Base-by-base conservation (phyloP, 176 grass and related monocot genomes). In the Bonia amplexicaulis region DNA sequence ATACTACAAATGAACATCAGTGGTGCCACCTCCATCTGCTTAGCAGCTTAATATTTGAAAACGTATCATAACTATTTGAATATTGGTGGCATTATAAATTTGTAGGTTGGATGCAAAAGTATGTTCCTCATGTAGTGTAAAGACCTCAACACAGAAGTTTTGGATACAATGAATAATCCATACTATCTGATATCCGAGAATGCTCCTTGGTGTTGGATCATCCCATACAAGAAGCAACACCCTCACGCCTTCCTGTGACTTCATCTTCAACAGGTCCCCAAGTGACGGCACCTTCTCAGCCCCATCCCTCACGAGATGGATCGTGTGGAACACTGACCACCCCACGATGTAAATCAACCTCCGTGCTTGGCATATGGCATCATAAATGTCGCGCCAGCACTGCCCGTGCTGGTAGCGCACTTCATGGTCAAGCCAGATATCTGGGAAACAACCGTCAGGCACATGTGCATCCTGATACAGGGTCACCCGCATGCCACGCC, bases 401-500 rank as follows among this genome's bases (percentile, higher is more conserved):
- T 92, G 91, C 17, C 95, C 89, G 2, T 93, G 95, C 40, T 87
- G 82, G 51, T 98, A 98, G 64, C 82, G 52, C 76, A 87, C 6
- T 46, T 89, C 95, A 82, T 95, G 84, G 61, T 77, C 87, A 75
- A 97, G 85, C 84, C 76, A 88, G 49, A 98, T 62, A 47, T 89
- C 83, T 17, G 93, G 95, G 29, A 95, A 88, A 75, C 85, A 93
- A 77, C 87, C 86, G 31, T 92, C 93, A 12, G 95, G 95, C 25
- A 95, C 95, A 80, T 97, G 95, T 3, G 93, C 89, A 65, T 95
- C 93, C 78, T 98, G 91, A 85, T 98, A 95, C 45, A 93, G 85
- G 29, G 82, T 97, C 41, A 95, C 89, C 71, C 77, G 93, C 69
- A 88, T 87, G 9, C 89, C 95, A 66, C 64, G 90, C 60, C 87